Evolutionary conservation across 192 early-diverging fungal genomes (phyloP), one percentile per base, ranked within the genome.

Genomic region (Coemansia sp.): DNA sequence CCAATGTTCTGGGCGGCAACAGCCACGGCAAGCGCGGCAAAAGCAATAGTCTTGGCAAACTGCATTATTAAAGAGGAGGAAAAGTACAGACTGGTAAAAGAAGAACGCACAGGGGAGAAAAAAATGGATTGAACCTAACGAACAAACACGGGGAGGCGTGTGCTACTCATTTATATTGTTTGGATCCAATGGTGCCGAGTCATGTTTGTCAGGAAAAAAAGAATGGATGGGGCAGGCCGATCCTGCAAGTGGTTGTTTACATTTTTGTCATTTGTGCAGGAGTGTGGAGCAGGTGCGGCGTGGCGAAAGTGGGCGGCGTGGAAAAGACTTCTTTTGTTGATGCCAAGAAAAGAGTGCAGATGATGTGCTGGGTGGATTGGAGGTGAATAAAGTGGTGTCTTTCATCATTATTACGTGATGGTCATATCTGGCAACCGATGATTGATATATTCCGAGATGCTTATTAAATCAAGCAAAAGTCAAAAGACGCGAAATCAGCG

Each of bases 1-100:
- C 63, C 70, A 20, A 63, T 66, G 20, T 68, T 31, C 66, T 78
- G 70, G n/a, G 76, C 76, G 46, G 55, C 44, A 26, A 73, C 76
- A 34, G 67, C 70, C 52, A 56, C 64, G 21, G 67, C 76, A 49
- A 78, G 10, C 50, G 76, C 66, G 25, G 76, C 21, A 55, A 78
- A 28, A 48, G 70, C 76, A 47, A 78, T 36, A 40, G 70, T 47
- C 66, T 72, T 73, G 62, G 75, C 70, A 61, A 78, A 73, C 76
- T 78, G 76, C 76, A 78, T 78, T 75, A 53, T 75, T 21, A 36
- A 38, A 26, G 17, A 8, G 3, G 4, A 4, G n/a, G 12, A 18
- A 59, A 51, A 56, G 60, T 23, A 23, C 17, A 60, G 18, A 37
- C n/a, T 34, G 7, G 31, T 26, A 34, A 34, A 34, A 34, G 31